Evolutionary conservation across 768 basidiomycete species (phyloP).

Genomic region (Boletus eberwhitei): DNA sequence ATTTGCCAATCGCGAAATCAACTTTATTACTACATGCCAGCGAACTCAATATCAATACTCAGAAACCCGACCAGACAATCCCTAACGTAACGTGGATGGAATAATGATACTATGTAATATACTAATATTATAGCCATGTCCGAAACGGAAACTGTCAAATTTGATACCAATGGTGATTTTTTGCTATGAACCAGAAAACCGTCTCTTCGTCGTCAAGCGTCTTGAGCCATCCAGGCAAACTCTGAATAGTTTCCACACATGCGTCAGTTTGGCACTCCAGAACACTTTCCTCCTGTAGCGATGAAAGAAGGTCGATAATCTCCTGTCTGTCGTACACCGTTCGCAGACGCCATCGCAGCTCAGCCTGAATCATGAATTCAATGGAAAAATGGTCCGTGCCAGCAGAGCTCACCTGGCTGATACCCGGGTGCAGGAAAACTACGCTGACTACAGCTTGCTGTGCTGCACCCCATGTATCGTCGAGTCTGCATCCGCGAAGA

Average conservation of each 20-base stretch:
- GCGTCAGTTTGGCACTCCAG: constrained; percentile 29
- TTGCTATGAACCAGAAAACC: constrained; percentile 57
- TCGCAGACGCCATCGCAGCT: constrained; percentile 69
- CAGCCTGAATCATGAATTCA: constrained; percentile 41
- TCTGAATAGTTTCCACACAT: constrained; percentile 3
- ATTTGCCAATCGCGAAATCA: too few relatives aligned
- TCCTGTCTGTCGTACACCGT: constrained; percentile 76
- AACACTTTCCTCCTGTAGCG: constrained; percentile 51
- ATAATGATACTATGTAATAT: constrained; percentile 26
- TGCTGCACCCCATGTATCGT: constrained; percentile 70
- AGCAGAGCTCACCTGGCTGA: constrained; percentile 55
- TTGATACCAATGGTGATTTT: constrained; percentile 64
- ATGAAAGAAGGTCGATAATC: constrained; percentile 56
- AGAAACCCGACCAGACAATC: neutral
- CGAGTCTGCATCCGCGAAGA: constrained; percentile 56
- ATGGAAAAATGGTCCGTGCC: constrained; percentile 1
- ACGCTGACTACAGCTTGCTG: constrained; percentile 64
- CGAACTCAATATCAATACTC: too few relatives aligned
- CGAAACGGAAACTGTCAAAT: constrained; percentile 28
- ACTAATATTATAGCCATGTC: too few relatives aligned
- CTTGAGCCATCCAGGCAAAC: constrained; percentile 26
- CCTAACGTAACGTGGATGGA: neutral
- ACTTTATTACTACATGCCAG: too few relatives aligned
- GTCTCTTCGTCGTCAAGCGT: constrained; percentile 49
- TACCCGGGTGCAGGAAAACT: constrained; percentile 68